These are phyloP conservation scores for Colletotrichum costaricense DNA, from an alignment of 2,329 filamentous ascomycete species.

Conservation along the genomic window DNA sequence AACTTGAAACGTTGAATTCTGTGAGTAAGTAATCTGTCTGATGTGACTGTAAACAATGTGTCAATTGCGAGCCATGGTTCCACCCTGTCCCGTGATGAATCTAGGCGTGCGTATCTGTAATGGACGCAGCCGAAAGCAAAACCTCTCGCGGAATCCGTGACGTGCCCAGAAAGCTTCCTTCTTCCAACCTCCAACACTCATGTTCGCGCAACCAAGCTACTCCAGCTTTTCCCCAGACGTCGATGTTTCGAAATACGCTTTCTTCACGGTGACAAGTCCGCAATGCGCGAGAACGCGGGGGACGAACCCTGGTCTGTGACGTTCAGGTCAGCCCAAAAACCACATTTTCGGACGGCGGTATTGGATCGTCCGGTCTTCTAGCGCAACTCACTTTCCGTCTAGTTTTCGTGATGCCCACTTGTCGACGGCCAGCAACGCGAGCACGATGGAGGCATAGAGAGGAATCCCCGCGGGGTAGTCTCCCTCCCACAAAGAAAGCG, in stretches of 20 bases:
- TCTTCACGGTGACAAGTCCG: constrained; percentile 26
- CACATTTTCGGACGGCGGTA: constrained; percentile 14
- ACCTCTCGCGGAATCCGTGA: constrained; percentile 2
- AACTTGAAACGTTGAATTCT: constrained; percentile 21
- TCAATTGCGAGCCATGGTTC: constrained; percentile 16
- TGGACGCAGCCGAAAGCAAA: not conserved
- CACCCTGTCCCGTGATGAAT: constrained; percentile 1
- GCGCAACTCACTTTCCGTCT: constrained; percentile 29
- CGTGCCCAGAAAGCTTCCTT: constrained; percentile 17
- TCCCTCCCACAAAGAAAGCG: constrained; percentile 25
- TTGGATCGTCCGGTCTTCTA: constrained; percentile 12
- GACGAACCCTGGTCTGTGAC: constrained; percentile 27
- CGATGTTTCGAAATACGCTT: constrained; percentile 7
- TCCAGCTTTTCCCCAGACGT: constrained; percentile 26
- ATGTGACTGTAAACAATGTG: constrained; percentile 22
- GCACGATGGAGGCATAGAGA: constrained; percentile 2
- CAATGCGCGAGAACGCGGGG: constrained; percentile 26
- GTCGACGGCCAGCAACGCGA: constrained; percentile 19
- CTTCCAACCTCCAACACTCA: not conserved
- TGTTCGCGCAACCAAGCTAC: not conserved
- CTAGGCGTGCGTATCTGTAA: not conserved
- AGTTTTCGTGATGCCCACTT: constrained; percentile 36
- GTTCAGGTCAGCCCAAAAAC: constrained; percentile 11
- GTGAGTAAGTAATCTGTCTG: not conserved
- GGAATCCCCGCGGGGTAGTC: constrained; percentile 33